Evolutionary conservation across 345 rosid genomes (phyloP), one percentile per base, ranked within the genome.

Genomic region (Anacardium occidentale): DNA sequence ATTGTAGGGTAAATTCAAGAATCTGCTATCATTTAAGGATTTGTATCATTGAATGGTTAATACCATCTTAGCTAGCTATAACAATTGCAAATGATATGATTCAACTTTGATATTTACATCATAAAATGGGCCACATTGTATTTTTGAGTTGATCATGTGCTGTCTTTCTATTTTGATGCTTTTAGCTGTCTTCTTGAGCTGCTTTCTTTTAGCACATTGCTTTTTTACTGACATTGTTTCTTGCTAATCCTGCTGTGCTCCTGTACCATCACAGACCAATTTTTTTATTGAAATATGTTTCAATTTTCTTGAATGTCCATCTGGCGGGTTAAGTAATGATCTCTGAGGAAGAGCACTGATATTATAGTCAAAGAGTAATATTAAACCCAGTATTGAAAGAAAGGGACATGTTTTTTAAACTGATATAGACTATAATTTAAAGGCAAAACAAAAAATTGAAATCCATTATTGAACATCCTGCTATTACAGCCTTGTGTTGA

Each of bases 131-230:
- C 18, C 32, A 4, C 0, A 37, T 10, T 40, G 20, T 62, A 37
- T 4, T 48, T 62, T 18, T 61, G 13, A 29, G 9, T 62, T 40
- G 29, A 9, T n/a, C 66, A 20, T 62, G 66, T 14, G 18, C 66
- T 22, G 26, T 62, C 26, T 42, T 20, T 42, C 17, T 34, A 26
- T 62, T 62, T 10, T 24, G 66, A 7, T 8, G 11, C 32, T 29
- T 62, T 21, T 42, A 40, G 51, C 51, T 22, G 15, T 20, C 51
- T 50, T 24, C 24, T 5, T 54, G 55, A 32, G 59, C 69, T 65
- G 37, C 56, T 48, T 26, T 18, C 20, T 15, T 25, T 65, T 25
- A 17, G 68, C 45, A 64, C 32, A 64, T 64, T 64, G 68, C 37
- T 57, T 3, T n/a, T 32, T 57, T 10, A 32, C 62, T 3, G 18